Evolutionary conservation across 768 basidiomycete species (phyloP), one percentile per base, ranked within the genome.

Genomic region (Fistulinella prunicolor): DNA sequence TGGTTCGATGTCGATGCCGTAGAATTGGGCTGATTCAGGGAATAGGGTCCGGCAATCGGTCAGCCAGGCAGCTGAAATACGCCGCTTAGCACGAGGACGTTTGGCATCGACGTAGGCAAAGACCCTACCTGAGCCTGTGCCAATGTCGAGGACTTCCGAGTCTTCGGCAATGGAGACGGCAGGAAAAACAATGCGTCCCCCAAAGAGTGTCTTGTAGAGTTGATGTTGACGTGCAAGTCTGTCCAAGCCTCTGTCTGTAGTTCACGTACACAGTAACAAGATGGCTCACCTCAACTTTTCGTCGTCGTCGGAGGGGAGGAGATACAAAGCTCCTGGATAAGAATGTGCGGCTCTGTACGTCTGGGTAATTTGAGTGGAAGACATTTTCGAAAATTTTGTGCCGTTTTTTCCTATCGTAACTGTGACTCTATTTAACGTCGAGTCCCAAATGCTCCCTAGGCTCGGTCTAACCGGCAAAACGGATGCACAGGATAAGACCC

Each of bases 1-100:
- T 6, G 60, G 22, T 39, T 61, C 56, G 0, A 61, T 55, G 32
- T 58, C 59, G n/a, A 61, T 58, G 5, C 60, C 59, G 38, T 54
- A 57, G 26, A 63, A 46, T 14, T 56, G 55, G 26, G 46, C 44
- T 5, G 50, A 51, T 8, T 51, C 48, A 3, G 57, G 50, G 5
- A 49, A 37, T 9, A 23, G 39, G 29, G 51, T 38, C 7, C 43
- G 51, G 17, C 47, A 49, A 32, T 61, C 60, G 9, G 42, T 44
- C 41, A 57, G 21, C 55, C 55, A 61, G 6, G 48, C 26, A n/a
- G 51, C 57, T 61, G 21, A n/a, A n/a, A n/a, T 9, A 30, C 4
- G 12, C 14, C 7, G 3, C 16, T 38, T 20, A 30, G 36, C 9
- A 5, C 13, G n/a, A 34, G 29, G 26, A 20, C 10, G 23, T 17